Conservation (phyloP, 148 eudicot genomes). For the Rhododendron simsii region DNA sequence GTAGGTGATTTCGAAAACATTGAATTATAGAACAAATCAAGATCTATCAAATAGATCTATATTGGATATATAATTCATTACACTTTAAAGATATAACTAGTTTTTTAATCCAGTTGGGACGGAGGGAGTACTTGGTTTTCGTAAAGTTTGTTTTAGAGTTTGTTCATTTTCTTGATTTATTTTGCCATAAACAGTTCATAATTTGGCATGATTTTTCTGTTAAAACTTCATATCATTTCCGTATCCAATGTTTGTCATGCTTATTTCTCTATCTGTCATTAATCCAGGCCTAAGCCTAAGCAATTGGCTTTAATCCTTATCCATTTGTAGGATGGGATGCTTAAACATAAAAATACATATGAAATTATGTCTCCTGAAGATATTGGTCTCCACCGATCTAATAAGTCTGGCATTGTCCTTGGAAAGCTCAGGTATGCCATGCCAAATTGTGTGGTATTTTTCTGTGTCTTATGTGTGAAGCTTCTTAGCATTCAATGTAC, state of each 20-base stretch:
- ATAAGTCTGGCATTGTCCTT: slow-evolving; percentile 91
- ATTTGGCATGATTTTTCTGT: background rate
- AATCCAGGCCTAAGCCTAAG: background rate
- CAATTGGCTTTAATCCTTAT: background rate
- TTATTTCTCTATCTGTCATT: background rate
- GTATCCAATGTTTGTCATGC: background rate
- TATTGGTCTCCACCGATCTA: slow-evolving; percentile 80
- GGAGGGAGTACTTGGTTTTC: background rate
- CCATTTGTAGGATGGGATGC: slow-evolving; percentile 80
- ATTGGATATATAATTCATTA: no score
- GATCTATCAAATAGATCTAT: no score
- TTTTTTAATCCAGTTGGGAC: no score
- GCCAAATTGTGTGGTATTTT: background rate
- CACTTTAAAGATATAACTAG: no score
- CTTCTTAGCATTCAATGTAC: background rate
- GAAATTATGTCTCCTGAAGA: slow-evolving; percentile 97
- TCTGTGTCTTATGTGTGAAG: background rate
- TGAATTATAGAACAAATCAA: no score
- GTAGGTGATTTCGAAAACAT: no score
- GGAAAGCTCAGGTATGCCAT: slow-evolving; percentile 80
- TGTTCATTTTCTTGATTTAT: background rate
- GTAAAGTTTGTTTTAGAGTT: background rate
- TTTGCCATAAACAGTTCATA: background rate
- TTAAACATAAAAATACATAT: slow-evolving; percentile 80
- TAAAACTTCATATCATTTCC: background rate